Evolutionary conservation across 2,329 filamentous ascomycete genomes (phyloP).

Genomic region (Cladosporium halotolerans): DNA sequence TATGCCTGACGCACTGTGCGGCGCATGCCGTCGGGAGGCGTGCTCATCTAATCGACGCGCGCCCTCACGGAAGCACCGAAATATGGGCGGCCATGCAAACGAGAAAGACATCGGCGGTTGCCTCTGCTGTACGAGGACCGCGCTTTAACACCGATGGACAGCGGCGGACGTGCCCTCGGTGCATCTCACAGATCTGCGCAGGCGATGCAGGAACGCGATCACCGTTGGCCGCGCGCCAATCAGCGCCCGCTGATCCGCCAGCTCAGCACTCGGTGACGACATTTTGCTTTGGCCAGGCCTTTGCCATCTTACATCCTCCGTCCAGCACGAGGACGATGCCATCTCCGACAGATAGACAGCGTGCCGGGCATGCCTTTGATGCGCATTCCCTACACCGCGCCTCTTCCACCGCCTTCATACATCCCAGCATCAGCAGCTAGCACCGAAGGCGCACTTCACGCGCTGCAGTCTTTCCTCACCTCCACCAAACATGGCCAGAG

Average conservation of each 20-base stretch:
- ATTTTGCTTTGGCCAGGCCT: not conserved
- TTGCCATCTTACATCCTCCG: not conserved
- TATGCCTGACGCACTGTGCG: too few species aligned
- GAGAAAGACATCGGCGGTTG: too few species aligned
- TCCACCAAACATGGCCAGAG: conserved; percentile 38
- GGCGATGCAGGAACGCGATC: conserved; percentile 9
- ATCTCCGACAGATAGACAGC: not conserved
- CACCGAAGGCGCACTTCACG: conserved; percentile 65
- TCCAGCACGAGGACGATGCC: not conserved
- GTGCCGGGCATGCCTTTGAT: conserved; percentile 43
- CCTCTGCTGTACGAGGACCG: too few species aligned
- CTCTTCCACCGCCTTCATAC: conserved; percentile 68
- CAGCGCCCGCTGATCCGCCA: not conserved
- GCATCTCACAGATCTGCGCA: not conserved
- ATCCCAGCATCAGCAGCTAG: conserved; percentile 67
- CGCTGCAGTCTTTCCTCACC: conserved; percentile 69
- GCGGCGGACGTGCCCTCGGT: not conserved
- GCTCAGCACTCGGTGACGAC: conserved; percentile 5
- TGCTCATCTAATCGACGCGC: too few species aligned
- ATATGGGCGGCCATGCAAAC: too few species aligned
- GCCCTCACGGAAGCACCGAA: too few species aligned
- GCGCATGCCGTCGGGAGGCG: too few species aligned
- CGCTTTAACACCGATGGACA: too few species aligned
- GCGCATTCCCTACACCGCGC: conserved; percentile 85
- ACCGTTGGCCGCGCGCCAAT: conserved; percentile 2